phyloP scores from a whole-genome alignment of 2,329 filamentous ascomycete genomes.

The Fusarium guadeloupense region DNA sequence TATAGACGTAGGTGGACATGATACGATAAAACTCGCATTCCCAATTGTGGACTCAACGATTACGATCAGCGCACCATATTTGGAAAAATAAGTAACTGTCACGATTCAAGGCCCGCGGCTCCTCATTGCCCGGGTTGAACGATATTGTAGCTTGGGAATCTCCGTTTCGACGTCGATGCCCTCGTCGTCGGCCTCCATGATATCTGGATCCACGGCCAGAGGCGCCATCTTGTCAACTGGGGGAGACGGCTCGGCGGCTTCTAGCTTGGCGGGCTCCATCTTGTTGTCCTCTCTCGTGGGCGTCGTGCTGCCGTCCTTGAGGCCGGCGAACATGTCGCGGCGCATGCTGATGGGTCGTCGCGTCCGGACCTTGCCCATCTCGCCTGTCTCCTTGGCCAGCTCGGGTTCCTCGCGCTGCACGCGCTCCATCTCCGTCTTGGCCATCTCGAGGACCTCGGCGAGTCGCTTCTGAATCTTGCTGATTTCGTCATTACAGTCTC shows the following conservation, averaged over 20 bases:
- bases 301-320: constrained; percentile 42
- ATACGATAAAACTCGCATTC: no score
- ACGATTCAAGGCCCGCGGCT: constrained; percentile 34
- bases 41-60: no score
- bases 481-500: constrained; percentile 83
- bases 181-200: constrained; percentile 55
- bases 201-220: constrained; percentile 48
- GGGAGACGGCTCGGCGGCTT: constrained; percentile 31
- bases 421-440: constrained; percentile 67
- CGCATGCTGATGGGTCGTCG: constrained; percentile 64
- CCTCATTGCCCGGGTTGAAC: constrained; percentile 54
- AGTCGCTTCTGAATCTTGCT: constrained; percentile 73
- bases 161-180: constrained; percentile 52
- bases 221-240: constrained; percentile 30
- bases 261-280: constrained; percentile 40
- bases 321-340: constrained; percentile 51
- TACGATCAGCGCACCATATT: no score
- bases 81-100: no score
- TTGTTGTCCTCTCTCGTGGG: constrained; percentile 40
- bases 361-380: constrained; percentile 56
- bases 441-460: constrained; percentile 67
- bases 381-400: constrained; percentile 50
- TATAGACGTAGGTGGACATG: no score
- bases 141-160: constrained; percentile 53
- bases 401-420: constrained; percentile 63